Evolutionary conservation across 345 rosid species (phyloP).

Genomic region (Physaria fendleri): DNA sequence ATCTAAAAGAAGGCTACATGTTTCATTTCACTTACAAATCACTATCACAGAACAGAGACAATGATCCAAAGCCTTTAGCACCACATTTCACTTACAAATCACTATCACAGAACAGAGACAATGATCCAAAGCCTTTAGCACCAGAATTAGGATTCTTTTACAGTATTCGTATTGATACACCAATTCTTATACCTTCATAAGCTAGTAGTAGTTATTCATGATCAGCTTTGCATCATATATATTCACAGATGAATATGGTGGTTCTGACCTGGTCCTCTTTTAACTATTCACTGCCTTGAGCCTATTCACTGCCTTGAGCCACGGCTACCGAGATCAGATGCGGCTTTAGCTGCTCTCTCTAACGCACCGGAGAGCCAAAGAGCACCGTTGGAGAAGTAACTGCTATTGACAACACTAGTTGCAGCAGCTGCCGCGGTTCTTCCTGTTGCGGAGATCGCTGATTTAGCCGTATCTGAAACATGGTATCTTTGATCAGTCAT

Average conservation of each 20-base stretch:
- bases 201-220: not conserved
- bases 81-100: not conserved
- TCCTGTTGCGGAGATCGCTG: constrained; percentile 64
- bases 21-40: not conserved
- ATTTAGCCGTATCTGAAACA: constrained; percentile 53
- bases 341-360: constrained; percentile 59
- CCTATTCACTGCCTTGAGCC: constrained; percentile 25
- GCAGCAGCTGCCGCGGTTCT: constrained; percentile 67
- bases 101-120: not conserved
- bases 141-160: not conserved
- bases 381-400: constrained; percentile 77
- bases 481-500: constrained; percentile 57
- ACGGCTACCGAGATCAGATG: constrained; percentile 56
- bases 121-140: too few species aligned
- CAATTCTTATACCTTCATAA: not conserved
- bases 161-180: constrained; percentile 3
- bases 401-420: constrained; percentile 52
- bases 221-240: constrained; percentile 4
- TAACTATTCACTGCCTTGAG: constrained; percentile 23
- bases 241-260: constrained; percentile 1
- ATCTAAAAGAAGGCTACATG: too few species aligned
- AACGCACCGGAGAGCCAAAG: constrained; percentile 70
- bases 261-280: not conserved
- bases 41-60: not conserved
- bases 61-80: too few species aligned